These are phyloP conservation scores for Alnus rubra DNA, from an alignment of 306 rosid species.

Conservation along the genomic window DNA sequence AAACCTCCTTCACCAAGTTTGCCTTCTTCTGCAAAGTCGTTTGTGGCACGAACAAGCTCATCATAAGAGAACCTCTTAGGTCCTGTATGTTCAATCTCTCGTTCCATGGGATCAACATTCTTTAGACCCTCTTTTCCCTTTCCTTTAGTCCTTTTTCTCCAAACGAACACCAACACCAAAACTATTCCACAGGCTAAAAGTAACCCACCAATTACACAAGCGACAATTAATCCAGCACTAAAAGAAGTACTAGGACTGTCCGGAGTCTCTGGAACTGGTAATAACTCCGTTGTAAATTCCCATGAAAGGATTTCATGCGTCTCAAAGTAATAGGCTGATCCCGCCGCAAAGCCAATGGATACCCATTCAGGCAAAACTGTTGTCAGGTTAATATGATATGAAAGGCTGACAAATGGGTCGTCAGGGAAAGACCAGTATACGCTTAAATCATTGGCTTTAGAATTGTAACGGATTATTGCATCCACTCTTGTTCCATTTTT, in stretches of 20 bases:
- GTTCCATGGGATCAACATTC: conserved; percentile 13
- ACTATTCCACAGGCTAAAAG: background rate
- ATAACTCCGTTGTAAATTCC: background rate
- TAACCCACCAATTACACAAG: conserved; percentile 1
- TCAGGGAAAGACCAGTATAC: too few relatives aligned
- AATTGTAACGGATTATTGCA: too few relatives aligned
- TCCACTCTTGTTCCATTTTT: too few relatives aligned
- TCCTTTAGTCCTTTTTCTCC: background rate
- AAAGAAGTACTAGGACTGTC: too few relatives aligned
- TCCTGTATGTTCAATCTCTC: conserved; percentile 26
- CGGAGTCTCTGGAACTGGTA: too few relatives aligned
- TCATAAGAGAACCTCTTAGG: conserved; percentile 36
- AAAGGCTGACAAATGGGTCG: too few relatives aligned
- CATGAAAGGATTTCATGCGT: background rate
- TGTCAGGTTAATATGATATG: too few relatives aligned
- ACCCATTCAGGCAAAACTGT: background rate
- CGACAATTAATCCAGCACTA: background rate
- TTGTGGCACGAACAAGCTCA: conserved; percentile 38
- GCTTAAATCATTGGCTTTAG: too few relatives aligned
- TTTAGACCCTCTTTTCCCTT: background rate
- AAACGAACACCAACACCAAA: background rate
- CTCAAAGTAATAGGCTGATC: background rate
- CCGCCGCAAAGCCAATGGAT: background rate
- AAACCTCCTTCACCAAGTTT: conserved; percentile 52
- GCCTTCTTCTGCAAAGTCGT: conserved; percentile 30